A percentile compares a stretch with the other conserved stretches of the same genome.
These are phyloP conservation scores for Sanguinoderma infundibulare DNA, from an alignment of 1,284 basidiomycete genomes.

Conservation along the genomic window DNA sequence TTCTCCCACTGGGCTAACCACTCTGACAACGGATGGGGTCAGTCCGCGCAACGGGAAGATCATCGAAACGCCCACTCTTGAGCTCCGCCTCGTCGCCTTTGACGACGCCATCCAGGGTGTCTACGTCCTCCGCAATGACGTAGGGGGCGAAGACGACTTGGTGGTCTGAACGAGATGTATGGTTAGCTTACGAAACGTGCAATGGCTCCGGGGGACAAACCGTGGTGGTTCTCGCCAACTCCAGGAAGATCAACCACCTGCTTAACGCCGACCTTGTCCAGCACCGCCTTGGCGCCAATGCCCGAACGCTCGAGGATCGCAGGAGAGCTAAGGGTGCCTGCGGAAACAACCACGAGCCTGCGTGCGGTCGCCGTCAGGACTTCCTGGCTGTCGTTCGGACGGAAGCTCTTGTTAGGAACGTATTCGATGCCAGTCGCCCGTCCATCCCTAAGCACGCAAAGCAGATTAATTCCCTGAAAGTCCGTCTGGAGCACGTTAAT, in stretches of 20 bases:
- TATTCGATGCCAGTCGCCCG: conserved; percentile 64
- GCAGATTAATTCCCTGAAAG: neutral
- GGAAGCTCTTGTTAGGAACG: conserved; percentile 39
- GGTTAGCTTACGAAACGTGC: neutral
- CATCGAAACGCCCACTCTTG: conserved; percentile 34
- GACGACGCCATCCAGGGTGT: conserved; percentile 50
- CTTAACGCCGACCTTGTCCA: conserved; percentile 45
- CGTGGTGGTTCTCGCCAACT: conserved; percentile 60
- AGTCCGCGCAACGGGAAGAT: neutral
- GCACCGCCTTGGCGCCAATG: conserved; percentile 35
- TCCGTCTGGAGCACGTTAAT: rapidly evolving
- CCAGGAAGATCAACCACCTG: conserved; percentile 55
- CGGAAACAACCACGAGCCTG: conserved; percentile 51
- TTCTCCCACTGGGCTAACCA: conserved; percentile 46
- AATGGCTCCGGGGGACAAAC: conserved; percentile 32
- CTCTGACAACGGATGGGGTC: conserved; percentile 32
- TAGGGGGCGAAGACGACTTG: conserved; percentile 41
- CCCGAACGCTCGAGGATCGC: conserved; percentile 52
- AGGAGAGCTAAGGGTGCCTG: conserved; percentile 60
- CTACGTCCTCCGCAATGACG: conserved; percentile 41
- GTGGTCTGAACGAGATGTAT: conserved; percentile 45
- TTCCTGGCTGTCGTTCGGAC: conserved; percentile 27
- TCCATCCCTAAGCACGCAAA: conserved; percentile 36
- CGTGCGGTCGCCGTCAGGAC: conserved; percentile 40
- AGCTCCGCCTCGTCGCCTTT: conserved; percentile 37